phyloP scores from a whole-genome alignment of 129 eudicot species.

The Flaveria linearis region DNA sequence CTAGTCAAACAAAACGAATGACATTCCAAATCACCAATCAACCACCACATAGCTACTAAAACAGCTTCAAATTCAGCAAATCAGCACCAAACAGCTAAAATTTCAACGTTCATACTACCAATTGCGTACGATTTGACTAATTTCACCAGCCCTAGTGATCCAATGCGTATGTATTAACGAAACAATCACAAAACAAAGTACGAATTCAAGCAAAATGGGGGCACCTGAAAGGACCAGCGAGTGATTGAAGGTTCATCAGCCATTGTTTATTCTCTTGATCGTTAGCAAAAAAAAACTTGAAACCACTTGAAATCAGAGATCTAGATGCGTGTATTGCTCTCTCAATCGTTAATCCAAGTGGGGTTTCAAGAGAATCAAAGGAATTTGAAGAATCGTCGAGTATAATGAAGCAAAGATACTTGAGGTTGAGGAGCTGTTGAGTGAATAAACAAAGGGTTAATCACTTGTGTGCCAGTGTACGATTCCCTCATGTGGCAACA shows the following conservation, averaged over 20 bases:
- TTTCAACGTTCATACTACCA: background rate
- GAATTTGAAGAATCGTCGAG: slow-evolving; percentile 16
- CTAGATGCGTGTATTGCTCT: slow-evolving; percentile 3
- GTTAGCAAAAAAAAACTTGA: slow-evolving; percentile 17
- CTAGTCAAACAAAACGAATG: slow-evolving; percentile 9
- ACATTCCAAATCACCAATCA: background rate
- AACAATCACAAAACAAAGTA: slow-evolving; percentile 7
- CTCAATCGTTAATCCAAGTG: background rate
- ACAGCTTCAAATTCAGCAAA: background rate
- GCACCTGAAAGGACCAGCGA: slow-evolving; percentile 82
- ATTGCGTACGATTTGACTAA: slow-evolving; percentile 7
- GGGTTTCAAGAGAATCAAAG: background rate
- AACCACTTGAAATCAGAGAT: slow-evolving; percentile 23
- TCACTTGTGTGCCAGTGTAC: background rate
- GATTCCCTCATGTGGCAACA: slow-evolving; percentile 9
- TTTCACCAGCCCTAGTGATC: background rate
- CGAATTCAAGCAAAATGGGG: background rate
- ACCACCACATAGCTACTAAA: background rate
- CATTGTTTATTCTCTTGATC: slow-evolving; percentile 32
- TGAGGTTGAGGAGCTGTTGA: slow-evolving; percentile 22
- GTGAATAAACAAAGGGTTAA: slow-evolving; percentile 16
- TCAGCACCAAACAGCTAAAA: background rate
- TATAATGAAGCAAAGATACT: slow-evolving; percentile 21
- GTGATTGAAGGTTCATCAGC: slow-evolving; percentile 70
- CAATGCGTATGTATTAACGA: background rate